Evolutionary conservation across 805 yeast genomes (phyloP), one percentile per base, ranked within the genome.

Genomic region (Wickerhamomyces bisporus): DNA sequence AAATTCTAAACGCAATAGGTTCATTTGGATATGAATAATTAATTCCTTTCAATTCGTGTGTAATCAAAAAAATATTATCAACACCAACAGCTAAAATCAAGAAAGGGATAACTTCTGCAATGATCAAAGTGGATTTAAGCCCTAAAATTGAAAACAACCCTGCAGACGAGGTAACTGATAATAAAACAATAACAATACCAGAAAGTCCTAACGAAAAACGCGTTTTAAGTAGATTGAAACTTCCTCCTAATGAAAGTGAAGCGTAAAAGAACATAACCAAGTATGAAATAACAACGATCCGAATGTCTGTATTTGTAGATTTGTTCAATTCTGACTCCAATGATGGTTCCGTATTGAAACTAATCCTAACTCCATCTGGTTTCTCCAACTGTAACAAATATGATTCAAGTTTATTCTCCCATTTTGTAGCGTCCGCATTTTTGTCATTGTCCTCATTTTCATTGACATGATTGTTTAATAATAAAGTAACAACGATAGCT

Each of bases 71-170:
- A 19, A 91, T 85, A 57, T 91, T 91, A 62, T 91, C 98, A 20
- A 91, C 87, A n/a, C 98, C 98, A 39, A 91, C 81, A 0, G 98
- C 98, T 41, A 91, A 68, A 12, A 91, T 84, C 51, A 91, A 66
- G 55, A 91, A 91, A 9, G 98, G 98, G 25, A 91, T 91, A 6
- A 91, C 98, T 58, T 93, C 98, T 3, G 98, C 97, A 40, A 91
- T 87, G 47, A 91, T 89, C 30, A 91, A 66, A 0, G 98, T 91
- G 0, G 95, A 85, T 52, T 85, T 86, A 34, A 89, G 62, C 0
- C 93, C 94, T n/a, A 84, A 41, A 6, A 74, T 51, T 11, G 93
- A 75, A 60, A 86, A 84, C 5, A 87, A 49, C 0, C 98, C 98
- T 0, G 88, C 86, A 0, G 97, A 78, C 1, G 95, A 73, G 1